A percentile compares a stretch with the other conserved stretches of the same genome.
phyloP scores from a whole-genome alignment of 805 yeast species.

The Candida ortonii region DNA sequence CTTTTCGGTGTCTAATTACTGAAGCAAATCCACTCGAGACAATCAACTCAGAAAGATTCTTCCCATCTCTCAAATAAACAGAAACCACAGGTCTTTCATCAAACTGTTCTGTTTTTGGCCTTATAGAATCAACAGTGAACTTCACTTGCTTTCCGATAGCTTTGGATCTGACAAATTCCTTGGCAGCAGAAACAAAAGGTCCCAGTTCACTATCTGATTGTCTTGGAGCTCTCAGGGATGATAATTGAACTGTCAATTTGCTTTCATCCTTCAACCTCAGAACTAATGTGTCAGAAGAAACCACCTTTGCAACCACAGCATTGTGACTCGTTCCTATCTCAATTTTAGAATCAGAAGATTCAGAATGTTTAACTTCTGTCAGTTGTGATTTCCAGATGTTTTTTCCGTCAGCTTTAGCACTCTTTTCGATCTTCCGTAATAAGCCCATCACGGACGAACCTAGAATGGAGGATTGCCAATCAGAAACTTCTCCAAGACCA shows the following conservation, averaged over 20 bases:
- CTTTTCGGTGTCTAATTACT: constrained; percentile 76
- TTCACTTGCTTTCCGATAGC: constrained; percentile 70
- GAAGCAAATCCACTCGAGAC: constrained; percentile 69
- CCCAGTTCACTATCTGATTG: constrained; percentile 54
- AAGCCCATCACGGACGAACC: constrained; percentile 63
- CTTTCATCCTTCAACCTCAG: constrained; percentile 49
- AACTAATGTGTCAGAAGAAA: constrained; percentile 66
- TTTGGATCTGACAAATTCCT: constrained; percentile 67
- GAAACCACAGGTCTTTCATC: constrained; percentile 69
- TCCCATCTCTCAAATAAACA: constrained; percentile 45
- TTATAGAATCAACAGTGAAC: constrained; percentile 58
- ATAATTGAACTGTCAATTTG: constrained; percentile 67
- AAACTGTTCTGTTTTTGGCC: constrained; percentile 57
- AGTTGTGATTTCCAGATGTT: constrained; percentile 53
- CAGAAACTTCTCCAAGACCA: constrained; percentile 74
- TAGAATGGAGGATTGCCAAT: constrained; percentile 71
- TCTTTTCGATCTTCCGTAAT: constrained; percentile 62
- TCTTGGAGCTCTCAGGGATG: constrained; percentile 76
- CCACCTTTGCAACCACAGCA: constrained; percentile 57
- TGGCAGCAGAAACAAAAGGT: constrained; percentile 60
- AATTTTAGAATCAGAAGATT: constrained; percentile 28
- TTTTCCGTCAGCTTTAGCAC: constrained; percentile 53
- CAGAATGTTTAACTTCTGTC: constrained; percentile 12
- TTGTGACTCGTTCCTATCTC: constrained; percentile 47
- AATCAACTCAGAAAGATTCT: constrained; percentile 58